phyloP scores from a whole-genome alignment of 148 eudicot genomes.

The Nyssa sinensis region DNA sequence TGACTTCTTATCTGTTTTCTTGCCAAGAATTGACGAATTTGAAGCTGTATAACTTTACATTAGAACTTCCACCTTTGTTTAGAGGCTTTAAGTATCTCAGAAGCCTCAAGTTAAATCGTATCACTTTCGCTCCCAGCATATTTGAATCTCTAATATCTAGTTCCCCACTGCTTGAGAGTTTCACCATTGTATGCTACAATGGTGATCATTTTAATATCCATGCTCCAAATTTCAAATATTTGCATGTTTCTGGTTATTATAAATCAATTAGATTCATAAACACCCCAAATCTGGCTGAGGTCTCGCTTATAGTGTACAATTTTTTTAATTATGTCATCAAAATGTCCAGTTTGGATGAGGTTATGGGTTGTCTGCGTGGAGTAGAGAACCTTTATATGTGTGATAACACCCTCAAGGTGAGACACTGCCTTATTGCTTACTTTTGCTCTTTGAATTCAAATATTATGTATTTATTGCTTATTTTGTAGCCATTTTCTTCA shows the following conservation, averaged over 20 bases:
- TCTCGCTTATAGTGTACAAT: background rate
- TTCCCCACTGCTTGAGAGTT: background rate
- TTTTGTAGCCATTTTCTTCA: background rate
- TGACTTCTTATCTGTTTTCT: constrained; percentile 3
- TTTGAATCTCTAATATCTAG: background rate
- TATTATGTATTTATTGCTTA: background rate
- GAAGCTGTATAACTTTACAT: background rate
- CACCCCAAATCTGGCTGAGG: background rate
- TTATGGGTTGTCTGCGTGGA: constrained; percentile 1
- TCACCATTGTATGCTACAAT: background rate
- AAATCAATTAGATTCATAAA: background rate
- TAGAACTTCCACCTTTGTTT: background rate
- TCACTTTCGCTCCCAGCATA: background rate
- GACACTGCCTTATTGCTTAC: no score
- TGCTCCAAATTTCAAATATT: background rate
- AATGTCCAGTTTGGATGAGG: background rate
- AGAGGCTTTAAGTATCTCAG: background rate
- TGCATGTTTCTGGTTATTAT: fast-evolving
- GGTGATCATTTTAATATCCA: background rate
- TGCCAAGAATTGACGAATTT: background rate
- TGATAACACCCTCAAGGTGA: no score
- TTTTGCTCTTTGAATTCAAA: no score
- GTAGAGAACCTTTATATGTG: background rate
- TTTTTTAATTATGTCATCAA: no score
- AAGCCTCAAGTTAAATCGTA: background rate